Base-by-base conservation (phyloP, 2,329 filamentous ascomycete genomes). In the Colletotrichum sidae region DNA sequence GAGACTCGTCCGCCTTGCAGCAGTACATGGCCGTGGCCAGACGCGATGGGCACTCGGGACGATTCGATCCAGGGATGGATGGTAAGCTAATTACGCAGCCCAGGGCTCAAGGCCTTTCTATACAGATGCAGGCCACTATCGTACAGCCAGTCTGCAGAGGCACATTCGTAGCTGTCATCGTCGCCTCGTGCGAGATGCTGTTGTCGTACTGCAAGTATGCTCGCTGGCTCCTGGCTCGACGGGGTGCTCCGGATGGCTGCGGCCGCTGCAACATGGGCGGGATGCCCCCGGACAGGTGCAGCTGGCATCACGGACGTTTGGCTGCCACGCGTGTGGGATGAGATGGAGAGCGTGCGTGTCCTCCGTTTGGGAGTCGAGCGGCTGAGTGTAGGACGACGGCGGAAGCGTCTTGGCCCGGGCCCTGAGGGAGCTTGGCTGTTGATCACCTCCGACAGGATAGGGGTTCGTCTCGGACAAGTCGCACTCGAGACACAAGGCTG, bases 341-440 rank as follows among this genome's bases (percentile, higher is more conserved):
- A 51, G 50, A 35, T 50, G 56, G 56, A 50, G 34, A 56, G 50
- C 42, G 50, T 55, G 61, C 56, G 56, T 50, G 50, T 65, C 56
- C 42, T 60, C 55, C 61, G 61, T 65, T 60, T 60, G 47, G 57
- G 53, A 65, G 44, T 17, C 44, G 53, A 50, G n/a, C 53, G 51
- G 57, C 25, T 41, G 15, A 17, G 15, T 17, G 15, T 17, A 17
- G 15, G 15, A 17, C 15, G 15, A 17, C 15, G 15, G 15, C 15
- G 15, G 15, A 17, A 17, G 17, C n/a, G 25, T 12, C 8, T 45
- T 56, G 52, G 51, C 45, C 55, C 61, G 35, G 47, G 25, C 39
- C 37, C 62, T 57, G 62, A 39, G 61, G 55, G 15, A 35, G 13
- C 51, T 51, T 61, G 62, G 57, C 39, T 58, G 61, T 56, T 44